A percentile compares a stretch with the other conserved stretches of the same genome.
These are phyloP conservation scores for Sarocladium kiliense DNA, from an alignment of 2,329 filamentous ascomycete species.

Conservation along the genomic window DNA sequence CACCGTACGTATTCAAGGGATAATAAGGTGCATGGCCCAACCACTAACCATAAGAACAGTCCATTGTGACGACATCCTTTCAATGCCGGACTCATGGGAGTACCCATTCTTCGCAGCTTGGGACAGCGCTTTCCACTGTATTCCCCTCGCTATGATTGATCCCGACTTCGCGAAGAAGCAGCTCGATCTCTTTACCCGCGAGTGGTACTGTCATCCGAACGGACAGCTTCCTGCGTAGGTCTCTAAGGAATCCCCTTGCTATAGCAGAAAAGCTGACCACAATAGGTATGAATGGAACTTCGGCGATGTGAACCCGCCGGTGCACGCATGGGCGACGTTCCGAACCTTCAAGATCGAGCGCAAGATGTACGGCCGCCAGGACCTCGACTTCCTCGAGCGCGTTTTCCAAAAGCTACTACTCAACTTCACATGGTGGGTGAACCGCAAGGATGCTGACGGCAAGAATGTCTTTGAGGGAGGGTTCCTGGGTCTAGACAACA, in stretches of 20 bases:
- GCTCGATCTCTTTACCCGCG: conserved; percentile 88
- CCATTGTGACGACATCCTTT: conserved; percentile 89
- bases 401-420: conserved; percentile 94
- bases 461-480: conserved; percentile 98
- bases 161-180: conserved; percentile 98
- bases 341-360: conserved; percentile 97
- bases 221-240: conserved; percentile 83
- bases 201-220: conserved; percentile 99
- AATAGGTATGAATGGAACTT: conserved; percentile 87
- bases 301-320: conserved; percentile 91
- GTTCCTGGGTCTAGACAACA: conserved; percentile 94
- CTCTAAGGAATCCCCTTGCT: conserved; percentile 11
- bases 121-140: conserved; percentile 97
- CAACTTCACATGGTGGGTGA: conserved; percentile 99
- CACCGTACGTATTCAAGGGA: conserved; percentile 43
- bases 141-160: conserved; percentile 93
- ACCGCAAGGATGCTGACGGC: conserved; percentile 87
- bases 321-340: conserved; percentile 95
- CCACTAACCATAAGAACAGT: conserved; percentile 30
- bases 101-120: conserved; percentile 97
- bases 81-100: conserved; percentile 98
- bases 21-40: background rate
- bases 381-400: conserved; percentile 90
- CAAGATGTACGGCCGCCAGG: conserved; percentile 92
- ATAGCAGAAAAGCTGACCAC: background rate